Conservation (phyloP, 2,329 filamentous ascomycete genomes). For the Claviceps purpurea region DNA sequence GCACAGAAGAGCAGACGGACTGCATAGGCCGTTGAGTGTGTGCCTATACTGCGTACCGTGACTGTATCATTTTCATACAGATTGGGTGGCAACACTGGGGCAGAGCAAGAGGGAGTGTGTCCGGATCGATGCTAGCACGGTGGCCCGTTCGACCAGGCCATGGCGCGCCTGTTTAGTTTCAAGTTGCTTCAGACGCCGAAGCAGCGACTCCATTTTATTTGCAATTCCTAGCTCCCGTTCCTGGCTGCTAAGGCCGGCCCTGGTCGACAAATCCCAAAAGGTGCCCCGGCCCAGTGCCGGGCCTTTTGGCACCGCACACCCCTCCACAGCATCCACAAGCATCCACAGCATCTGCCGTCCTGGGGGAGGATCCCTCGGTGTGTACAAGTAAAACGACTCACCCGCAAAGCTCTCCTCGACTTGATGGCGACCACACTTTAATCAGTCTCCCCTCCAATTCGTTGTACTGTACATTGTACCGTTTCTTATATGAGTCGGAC, state of each 20-base stretch:
- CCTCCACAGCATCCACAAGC: slow-evolving; percentile 19
- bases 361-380: slow-evolving; percentile 18
- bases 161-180: slow-evolving; percentile 4
- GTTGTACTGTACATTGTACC: neutral
- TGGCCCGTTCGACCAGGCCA: slow-evolving; percentile 1
- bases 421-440: slow-evolving; percentile 5
- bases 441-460: neutral
- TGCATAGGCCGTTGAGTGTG: neutral
- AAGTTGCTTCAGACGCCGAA: slow-evolving; percentile 2
- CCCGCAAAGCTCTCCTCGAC: slow-evolving; percentile 23
- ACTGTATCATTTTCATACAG: neutral
- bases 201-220: neutral
- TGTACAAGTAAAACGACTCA: slow-evolving; percentile 32
- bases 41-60: neutral
- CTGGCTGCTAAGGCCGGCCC: slow-evolving; percentile 24
- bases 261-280: slow-evolving; percentile 12
- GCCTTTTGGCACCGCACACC: slow-evolving; percentile 32
- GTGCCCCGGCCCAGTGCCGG: slow-evolving; percentile 32
- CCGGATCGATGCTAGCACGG: slow-evolving; percentile 7
- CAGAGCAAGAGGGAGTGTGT: neutral
- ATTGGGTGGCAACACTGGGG: neutral
- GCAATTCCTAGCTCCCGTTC: slow-evolving; percentile 21
- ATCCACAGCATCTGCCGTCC: slow-evolving; percentile 28
- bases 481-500: slow-evolving; percentile 1
- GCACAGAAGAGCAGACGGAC: slow-evolving; percentile 17